Evolutionary conservation across 2,329 filamentous ascomycete genomes (phyloP), one percentile per base, ranked within the genome.

Genomic region (Pseudopyricularia cyperi): DNA sequence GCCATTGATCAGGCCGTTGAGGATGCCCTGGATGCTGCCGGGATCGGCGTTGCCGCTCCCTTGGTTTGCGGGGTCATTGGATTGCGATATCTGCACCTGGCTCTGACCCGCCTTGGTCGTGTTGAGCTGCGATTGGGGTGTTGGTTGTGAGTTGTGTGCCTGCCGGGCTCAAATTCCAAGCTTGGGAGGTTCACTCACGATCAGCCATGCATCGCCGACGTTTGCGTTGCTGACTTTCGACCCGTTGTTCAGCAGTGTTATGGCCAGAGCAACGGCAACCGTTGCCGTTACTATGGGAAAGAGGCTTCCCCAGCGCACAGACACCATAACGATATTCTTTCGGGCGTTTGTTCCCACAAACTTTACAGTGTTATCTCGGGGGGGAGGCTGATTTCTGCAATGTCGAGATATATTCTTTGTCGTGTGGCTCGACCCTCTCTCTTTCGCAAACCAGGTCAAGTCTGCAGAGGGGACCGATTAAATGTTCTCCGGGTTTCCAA

Each of bases 1-100:
- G 17, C 57, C 56, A 12, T 56, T 53, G 14, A 61, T 44, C 1
- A 59, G 48, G 2, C 56, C 54, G 3, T 52, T 50, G 22, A 61
- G 22, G 17, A 55, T 50, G 2, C 50, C 51, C 8, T 54, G 53
- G 28, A 60, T 33, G 2, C 57, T 52, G 37, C 42, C 52, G 2
- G 46, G 35, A 24, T 46, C 49, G n/a, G 26, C n/a, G 24, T 39
- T 46, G 26, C 37, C 37, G 37, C 17, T 42, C 26, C 28, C 30
- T 14, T n/a, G 30, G 17, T 12, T 19, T 4, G 5, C 9, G 9
- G 28, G 17, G n/a, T 44, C 19, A 24, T 28, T 34, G 50, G 30
- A 14, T n/a, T 44, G 50, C 30, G 50, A 33, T 22, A 51, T 34
- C 19, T 33, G n/a, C 8, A 51, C 22, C 12, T 30, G 30, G 39